Conservation (phyloP, 2,329 filamentous ascomycete species). For the Phoma sp. region DNA sequence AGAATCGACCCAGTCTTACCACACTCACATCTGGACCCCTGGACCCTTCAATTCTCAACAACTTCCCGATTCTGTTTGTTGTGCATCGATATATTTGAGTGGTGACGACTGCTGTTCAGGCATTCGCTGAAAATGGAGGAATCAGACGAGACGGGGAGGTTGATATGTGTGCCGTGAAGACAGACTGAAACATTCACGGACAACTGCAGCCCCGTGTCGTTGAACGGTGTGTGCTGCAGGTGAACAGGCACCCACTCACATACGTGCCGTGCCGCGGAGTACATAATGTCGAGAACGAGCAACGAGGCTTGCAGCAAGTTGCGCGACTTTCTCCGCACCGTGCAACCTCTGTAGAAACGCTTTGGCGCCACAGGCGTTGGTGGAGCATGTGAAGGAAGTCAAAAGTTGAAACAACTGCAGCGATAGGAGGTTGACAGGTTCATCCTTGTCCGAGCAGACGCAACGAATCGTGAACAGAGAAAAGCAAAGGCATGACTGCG, state of each 20-base stretch:
- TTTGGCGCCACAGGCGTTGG: background rate
- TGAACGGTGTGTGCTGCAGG: constrained; percentile 16
- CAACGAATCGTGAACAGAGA: constrained; percentile 8
- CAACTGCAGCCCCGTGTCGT: background rate
- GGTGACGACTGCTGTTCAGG: constrained; percentile 4
- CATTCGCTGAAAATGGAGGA: background rate
- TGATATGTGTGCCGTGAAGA: constrained; percentile 1
- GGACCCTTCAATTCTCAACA: constrained; percentile 21
- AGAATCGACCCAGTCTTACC: constrained; percentile 18
- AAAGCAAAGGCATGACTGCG: constrained; percentile 21
- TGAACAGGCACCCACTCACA: constrained; percentile 15
- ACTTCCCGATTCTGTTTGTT: constrained; percentile 23
- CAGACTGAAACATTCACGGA: constrained; percentile 3
- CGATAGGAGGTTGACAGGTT: background rate
- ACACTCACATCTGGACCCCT: constrained; percentile 12
- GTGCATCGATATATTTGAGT: constrained; percentile 14
- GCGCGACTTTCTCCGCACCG: constrained; percentile 21
- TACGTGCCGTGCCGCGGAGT: constrained; percentile 11
- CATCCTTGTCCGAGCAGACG: constrained; percentile 2
- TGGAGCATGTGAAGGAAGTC: background rate
- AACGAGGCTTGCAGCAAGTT: constrained; percentile 25
- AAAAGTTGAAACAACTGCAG: background rate
- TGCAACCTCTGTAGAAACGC: constrained; percentile 17
- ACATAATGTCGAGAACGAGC: constrained; percentile 9
- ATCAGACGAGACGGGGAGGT: constrained; percentile 3